phyloP scores from a whole-genome alignment of 225 moss, liverwort and hornwort species.

The Anthoceros angustus region DNA sequence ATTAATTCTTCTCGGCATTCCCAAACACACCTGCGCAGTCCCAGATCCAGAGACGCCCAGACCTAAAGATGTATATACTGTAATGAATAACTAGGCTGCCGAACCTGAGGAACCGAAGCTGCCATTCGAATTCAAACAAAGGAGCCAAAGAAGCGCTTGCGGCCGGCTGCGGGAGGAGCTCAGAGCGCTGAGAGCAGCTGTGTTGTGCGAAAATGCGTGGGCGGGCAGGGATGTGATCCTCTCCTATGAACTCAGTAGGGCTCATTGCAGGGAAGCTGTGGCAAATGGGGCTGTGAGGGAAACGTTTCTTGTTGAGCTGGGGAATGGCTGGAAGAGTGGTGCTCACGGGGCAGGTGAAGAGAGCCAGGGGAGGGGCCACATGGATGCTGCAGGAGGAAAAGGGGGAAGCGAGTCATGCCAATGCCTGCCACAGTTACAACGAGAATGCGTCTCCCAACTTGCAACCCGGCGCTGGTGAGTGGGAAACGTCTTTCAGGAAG shows the following conservation, averaged over 20 bases:
- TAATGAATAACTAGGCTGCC: too few relatives aligned
- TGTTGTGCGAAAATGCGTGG: background rate
- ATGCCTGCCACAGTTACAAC: background rate
- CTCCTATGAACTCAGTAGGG: too few relatives aligned
- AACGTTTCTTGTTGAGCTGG: background rate
- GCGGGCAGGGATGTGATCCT: too few relatives aligned
- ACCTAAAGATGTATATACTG: too few relatives aligned
- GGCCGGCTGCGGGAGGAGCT: background rate
- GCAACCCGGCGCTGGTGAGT: background rate
- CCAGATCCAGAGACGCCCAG: too few relatives aligned
- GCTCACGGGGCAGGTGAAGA: constrained; percentile 1
- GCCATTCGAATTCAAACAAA: background rate
- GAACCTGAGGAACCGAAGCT: constrained; percentile 5
- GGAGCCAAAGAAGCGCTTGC: background rate
- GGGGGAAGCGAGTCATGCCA: background rate
- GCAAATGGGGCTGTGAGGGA: too few relatives aligned
- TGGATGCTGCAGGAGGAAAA: background rate
- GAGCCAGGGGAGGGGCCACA: background rate
- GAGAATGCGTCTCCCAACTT: constrained; percentile 3
- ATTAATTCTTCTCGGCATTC: too few relatives aligned
- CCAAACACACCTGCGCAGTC: too few relatives aligned
- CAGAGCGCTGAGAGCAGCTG: background rate
- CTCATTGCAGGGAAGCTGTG: too few relatives aligned
- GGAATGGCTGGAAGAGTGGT: background rate
- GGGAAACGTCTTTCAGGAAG: background rate